Evolutionary conservation across 2,329 filamentous ascomycete species (phyloP).

Genomic region (Metarhizium brunneum): DNA sequence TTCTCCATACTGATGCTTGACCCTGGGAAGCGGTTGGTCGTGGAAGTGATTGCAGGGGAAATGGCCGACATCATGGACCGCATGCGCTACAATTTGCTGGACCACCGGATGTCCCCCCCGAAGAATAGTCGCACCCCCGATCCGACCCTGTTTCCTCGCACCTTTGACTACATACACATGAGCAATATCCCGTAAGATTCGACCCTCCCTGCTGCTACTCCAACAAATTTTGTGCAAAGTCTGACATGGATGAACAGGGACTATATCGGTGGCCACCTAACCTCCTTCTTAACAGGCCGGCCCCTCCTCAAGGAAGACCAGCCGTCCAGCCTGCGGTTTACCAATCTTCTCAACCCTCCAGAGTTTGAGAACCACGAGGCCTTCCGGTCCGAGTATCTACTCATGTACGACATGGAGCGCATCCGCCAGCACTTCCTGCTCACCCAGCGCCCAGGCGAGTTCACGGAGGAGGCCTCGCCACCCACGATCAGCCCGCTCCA

Average conservation of each 20-base stretch:
- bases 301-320: slow-evolving; percentile 16
- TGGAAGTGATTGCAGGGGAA: slow-evolving; percentile 20
- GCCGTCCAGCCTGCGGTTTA: slow-evolving; percentile 15
- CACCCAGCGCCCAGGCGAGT: neutral
- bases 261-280: slow-evolving; percentile 19
- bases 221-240: neutral
- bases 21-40: neutral
- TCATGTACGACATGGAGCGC: slow-evolving; percentile 16
- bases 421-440: slow-evolving; percentile 17
- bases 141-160: slow-evolving; percentile 14
- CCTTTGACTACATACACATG: slow-evolving; percentile 19
- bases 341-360: slow-evolving; percentile 17
- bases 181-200: slow-evolving; percentile 19
- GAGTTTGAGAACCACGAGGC: slow-evolving; percentile 14
- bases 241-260: slow-evolving; percentile 11
- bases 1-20: neutral
- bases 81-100: slow-evolving; percentile 15
- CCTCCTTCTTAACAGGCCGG: slow-evolving; percentile 12
- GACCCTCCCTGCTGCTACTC: neutral
- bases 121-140: slow-evolving; percentile 5
- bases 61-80: slow-evolving; percentile 21
- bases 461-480: neutral
- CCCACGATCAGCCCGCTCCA: neutral
- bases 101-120: slow-evolving; percentile 7
- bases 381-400: slow-evolving; percentile 19